Evolutionary conservation across 176 grass and related monocot genomes (phyloP).

Genomic region (Elaeis guineensis): DNA sequence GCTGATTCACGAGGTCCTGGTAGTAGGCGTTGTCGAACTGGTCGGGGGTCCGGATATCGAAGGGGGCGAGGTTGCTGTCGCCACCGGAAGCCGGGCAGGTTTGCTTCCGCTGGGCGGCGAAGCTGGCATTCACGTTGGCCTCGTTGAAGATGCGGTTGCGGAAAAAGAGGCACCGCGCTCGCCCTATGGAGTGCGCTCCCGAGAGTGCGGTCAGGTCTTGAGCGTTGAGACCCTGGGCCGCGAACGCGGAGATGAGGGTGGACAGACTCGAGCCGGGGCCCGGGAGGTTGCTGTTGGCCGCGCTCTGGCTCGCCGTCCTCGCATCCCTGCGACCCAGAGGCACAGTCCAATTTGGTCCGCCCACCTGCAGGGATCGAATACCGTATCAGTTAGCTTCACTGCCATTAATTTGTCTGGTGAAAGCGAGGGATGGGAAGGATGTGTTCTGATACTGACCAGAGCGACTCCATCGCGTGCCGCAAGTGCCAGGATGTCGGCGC

Average conservation of each 20-base stretch:
- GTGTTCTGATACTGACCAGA: slow-evolving; percentile 22
- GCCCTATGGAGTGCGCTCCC: slow-evolving; percentile 74
- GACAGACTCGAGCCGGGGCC: slow-evolving; percentile 33
- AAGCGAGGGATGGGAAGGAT: neutral
- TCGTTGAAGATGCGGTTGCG: slow-evolving; percentile 65
- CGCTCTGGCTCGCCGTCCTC: slow-evolving; percentile 26
- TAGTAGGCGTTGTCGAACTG: slow-evolving; percentile 11
- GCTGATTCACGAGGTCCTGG: slow-evolving; percentile 3
- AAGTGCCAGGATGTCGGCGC: slow-evolving; percentile 76
- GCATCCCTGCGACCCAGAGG: slow-evolving; percentile 52
- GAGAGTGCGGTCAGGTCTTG: slow-evolving; percentile 65
- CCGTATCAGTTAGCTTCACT: neutral
- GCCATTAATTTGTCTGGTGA: neutral
- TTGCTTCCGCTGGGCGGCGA: slow-evolving; percentile 32
- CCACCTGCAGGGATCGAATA: slow-evolving; percentile 31
- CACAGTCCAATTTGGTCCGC: slow-evolving; percentile 66
- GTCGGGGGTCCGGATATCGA: slow-evolving; percentile 4
- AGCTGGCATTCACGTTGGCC: slow-evolving; percentile 31
- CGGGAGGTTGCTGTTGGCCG: slow-evolving; percentile 47
- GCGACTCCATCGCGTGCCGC: slow-evolving; percentile 51
- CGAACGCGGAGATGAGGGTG: slow-evolving; percentile 38
- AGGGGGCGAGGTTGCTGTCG: slow-evolving; percentile 3
- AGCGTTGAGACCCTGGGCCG: slow-evolving; percentile 39
- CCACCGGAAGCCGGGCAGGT: slow-evolving; percentile 4
- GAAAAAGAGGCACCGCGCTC: slow-evolving; percentile 45